phyloP scores from a whole-genome alignment of 257 asterid genomes.

The Avicennia marina region DNA sequence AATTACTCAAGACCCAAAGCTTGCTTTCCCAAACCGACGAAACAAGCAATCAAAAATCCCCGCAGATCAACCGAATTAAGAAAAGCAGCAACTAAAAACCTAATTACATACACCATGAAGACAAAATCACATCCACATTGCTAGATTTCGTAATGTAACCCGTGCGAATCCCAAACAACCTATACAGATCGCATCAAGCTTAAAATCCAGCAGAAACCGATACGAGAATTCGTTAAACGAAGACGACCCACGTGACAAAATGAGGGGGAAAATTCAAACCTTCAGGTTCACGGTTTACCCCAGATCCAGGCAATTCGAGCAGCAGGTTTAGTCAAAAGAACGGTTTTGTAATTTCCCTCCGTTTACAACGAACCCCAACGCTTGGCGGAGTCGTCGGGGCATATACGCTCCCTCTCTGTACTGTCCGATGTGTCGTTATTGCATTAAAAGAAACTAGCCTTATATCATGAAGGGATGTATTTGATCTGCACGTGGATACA shows the following conservation, averaged over 20 bases:
- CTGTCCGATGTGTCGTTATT: slow-evolving; percentile 11
- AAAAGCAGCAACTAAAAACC: slow-evolving; percentile 2
- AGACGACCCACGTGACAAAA: background rate
- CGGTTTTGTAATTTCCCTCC: slow-evolving; percentile 11
- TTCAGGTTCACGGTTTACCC: slow-evolving; percentile 8
- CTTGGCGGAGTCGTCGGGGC: slow-evolving; percentile 9
- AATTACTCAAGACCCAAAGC: background rate
- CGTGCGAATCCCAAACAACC: background rate
- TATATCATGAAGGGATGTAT: too few relatives aligned
- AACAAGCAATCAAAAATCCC: background rate
- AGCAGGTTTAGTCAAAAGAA: slow-evolving; percentile 17
- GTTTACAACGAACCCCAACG: slow-evolving; percentile 15
- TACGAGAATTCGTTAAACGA: background rate
- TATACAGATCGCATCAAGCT: slow-evolving; percentile 13
- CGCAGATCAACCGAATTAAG: background rate
- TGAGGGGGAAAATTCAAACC: slow-evolving; percentile 15
- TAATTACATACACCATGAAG: background rate
- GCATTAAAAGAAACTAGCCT: slow-evolving; percentile 1
- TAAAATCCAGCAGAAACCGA: slow-evolving; percentile 11
- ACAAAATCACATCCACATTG: slow-evolving; percentile 12
- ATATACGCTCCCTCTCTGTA: too few relatives aligned
- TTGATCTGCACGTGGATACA: too few relatives aligned
- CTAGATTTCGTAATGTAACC: background rate
- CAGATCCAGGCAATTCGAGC: slow-evolving; percentile 24
- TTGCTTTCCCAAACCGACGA: background rate